A percentile compares a stretch with the other conserved stretches of the same genome.
Evolutionary conservation across 2,329 filamentous ascomycete species (phyloP).

Genomic region (Rutstroemia sp.): DNA sequence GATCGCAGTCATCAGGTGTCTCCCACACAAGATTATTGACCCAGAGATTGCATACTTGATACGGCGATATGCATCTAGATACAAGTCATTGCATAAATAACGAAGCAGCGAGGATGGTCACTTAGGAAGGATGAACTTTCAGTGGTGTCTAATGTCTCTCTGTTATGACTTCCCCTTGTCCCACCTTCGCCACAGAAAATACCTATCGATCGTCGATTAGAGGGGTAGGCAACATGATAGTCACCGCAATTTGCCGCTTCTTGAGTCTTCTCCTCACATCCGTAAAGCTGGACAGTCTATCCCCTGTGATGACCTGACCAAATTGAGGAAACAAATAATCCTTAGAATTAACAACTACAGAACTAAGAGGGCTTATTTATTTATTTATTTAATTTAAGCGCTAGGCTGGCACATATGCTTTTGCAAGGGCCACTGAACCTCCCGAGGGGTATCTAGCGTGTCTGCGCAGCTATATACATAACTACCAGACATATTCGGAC

Average conservation of each 20-base stretch:
- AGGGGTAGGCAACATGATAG: not conserved
- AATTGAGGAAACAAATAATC: too few relatives aligned
- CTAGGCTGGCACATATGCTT: too few relatives aligned
- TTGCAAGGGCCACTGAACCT: too few relatives aligned
- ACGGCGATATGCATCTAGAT: not conserved
- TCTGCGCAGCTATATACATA: too few relatives aligned
- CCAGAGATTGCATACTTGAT: not conserved
- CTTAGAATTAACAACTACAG: too few relatives aligned
- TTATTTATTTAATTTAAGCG: too few relatives aligned
- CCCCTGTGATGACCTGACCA: too few relatives aligned
- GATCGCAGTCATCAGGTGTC: not conserved
- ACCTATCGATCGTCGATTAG: not conserved
- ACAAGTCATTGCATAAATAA: not conserved
- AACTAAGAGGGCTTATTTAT: too few relatives aligned
- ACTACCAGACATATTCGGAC: too few relatives aligned
- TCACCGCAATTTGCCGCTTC: not conserved
- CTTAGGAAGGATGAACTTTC: not conserved
- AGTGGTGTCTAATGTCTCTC: not conserved
- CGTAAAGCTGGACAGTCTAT: too few relatives aligned
- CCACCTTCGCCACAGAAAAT: not conserved
- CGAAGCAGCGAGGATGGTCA: not conserved
- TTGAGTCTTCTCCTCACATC: too few relatives aligned
- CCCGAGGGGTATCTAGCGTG: too few relatives aligned
- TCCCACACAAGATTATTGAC: not conserved
- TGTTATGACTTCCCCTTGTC: not conserved